These are phyloP conservation scores for Chaetoscypha palmicola DNA, from an alignment of 2,329 filamentous ascomycete species.

Conservation along the genomic window DNA sequence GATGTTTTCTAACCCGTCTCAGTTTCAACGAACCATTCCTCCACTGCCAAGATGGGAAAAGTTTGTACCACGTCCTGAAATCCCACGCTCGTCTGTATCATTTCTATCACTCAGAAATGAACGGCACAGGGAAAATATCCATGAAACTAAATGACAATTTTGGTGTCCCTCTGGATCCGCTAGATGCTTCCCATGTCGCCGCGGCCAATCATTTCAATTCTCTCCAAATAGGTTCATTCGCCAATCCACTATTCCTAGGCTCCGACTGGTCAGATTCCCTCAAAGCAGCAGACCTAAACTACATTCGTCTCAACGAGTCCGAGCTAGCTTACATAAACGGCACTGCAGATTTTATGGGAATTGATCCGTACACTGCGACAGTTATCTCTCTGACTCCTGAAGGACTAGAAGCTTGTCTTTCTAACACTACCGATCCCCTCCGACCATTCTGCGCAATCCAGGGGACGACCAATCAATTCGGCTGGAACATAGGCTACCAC, in stretches of 20 bases:
- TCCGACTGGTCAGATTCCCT: constrained; percentile 42
- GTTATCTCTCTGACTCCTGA: constrained; percentile 40
- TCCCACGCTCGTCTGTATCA: constrained; percentile 41
- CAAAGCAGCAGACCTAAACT: constrained; percentile 39
- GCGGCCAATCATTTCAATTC: constrained; percentile 31
- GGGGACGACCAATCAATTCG: too few species aligned
- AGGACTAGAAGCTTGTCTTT: constrained; percentile 42
- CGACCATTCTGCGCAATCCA: too few species aligned
- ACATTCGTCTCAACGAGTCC: too few species aligned
- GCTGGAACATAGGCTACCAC: constrained; percentile 49
- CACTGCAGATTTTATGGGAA: constrained; percentile 48
- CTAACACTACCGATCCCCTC: too few species aligned
- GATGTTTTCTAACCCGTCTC: constrained; percentile 37
- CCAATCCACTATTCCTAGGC: constrained; percentile 46
- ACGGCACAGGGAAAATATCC: constrained; percentile 41
- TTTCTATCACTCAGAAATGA: constrained; percentile 46
- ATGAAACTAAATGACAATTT: constrained; percentile 40
- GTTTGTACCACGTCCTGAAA: constrained; percentile 33
- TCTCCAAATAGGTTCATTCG: constrained; percentile 40
- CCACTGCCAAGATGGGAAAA: background rate
- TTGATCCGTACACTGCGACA: constrained; percentile 52
- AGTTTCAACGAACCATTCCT: constrained; percentile 46
- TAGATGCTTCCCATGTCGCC: constrained; percentile 13
- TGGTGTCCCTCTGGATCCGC: constrained; percentile 38
- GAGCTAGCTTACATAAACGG: too few species aligned